These are phyloP conservation scores for Epichloe scottii DNA, from an alignment of 2,329 filamentous ascomycete species.

Conservation along the genomic window DNA sequence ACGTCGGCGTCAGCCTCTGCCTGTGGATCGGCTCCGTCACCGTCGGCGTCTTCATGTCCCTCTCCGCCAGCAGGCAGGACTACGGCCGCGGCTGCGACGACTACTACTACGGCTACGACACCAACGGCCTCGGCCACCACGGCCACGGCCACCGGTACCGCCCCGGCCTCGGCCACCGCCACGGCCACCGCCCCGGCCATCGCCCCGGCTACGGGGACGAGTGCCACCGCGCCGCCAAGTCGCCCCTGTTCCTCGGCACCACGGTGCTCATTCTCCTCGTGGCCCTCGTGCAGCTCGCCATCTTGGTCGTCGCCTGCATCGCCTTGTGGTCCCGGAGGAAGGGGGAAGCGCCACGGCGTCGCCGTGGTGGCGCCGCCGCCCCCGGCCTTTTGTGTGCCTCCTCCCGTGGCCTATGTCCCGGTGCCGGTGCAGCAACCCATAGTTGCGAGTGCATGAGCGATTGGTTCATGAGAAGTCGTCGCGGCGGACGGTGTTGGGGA, in stretches of 20 bases:
- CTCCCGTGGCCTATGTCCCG: background rate
- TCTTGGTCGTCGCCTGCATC: slow-evolving; percentile 28
- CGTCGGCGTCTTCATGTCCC: slow-evolving; percentile 14
- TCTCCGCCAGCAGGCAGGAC: slow-evolving; percentile 7
- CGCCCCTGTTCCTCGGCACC: slow-evolving; percentile 10
- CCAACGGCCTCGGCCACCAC: background rate
- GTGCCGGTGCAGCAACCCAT: background rate
- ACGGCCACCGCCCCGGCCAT: too few species aligned
- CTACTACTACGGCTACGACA: background rate
- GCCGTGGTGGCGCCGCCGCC: slow-evolving; percentile 11
- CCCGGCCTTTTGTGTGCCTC: background rate
- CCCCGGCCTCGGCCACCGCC: background rate
- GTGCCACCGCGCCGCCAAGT: background rate
- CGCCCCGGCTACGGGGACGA: too few species aligned
- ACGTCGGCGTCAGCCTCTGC: slow-evolving; percentile 29
- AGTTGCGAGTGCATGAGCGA: too few species aligned
- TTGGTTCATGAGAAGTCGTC: too few species aligned
- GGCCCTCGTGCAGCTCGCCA: slow-evolving; percentile 21
- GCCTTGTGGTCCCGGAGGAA: slow-evolving; percentile 9
- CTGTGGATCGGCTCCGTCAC: slow-evolving; percentile 25
- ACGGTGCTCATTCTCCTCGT: slow-evolving; percentile 14
- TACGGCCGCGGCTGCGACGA: slow-evolving; percentile 2
- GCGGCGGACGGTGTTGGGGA: too few species aligned
- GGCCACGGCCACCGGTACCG: too few species aligned
- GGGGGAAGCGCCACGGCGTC: slow-evolving; percentile 8